Evolutionary conservation across 73 alveolate species (phyloP).

Genomic region (Tetrahymena thermophila): DNA sequence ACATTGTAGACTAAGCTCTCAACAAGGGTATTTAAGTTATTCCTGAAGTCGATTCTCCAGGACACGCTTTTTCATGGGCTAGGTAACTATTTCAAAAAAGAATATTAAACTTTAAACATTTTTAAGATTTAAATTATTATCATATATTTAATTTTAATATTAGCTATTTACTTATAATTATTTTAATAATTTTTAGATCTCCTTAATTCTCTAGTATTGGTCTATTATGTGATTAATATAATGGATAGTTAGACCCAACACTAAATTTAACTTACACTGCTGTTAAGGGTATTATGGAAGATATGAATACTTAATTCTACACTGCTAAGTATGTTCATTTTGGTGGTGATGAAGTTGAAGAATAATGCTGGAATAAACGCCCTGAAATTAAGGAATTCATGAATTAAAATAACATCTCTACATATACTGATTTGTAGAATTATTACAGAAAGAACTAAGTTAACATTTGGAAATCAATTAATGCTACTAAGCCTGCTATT

Average conservation of each 20-base stretch:
- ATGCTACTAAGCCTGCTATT: slow-evolving; percentile 11
- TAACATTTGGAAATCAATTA: neutral
- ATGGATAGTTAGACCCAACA: slow-evolving; percentile 33
- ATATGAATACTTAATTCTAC: slow-evolving; percentile 5
- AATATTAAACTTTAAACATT: too few species aligned
- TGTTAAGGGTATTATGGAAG: slow-evolving; percentile 6
- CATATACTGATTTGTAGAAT: slow-evolving; percentile 10
- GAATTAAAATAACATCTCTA: slow-evolving; percentile 1
- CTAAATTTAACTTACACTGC: slow-evolving; percentile 12
- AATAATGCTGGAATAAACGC: slow-evolving; percentile 8
- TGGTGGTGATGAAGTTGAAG: slow-evolving; percentile 39
- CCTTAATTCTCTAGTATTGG: neutral
- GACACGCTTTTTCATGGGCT: slow-evolving; percentile 53
- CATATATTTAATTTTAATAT: too few species aligned
- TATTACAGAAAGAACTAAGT: slow-evolving; percentile 6
- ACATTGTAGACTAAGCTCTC: slow-evolving; percentile 58
- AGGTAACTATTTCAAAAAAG: slow-evolving; percentile 3
- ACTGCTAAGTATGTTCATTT: slow-evolving; percentile 13
- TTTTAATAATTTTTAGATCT: too few species aligned
- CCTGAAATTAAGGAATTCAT: slow-evolving; percentile 9
- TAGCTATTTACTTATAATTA: too few species aligned
- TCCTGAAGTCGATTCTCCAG: slow-evolving; percentile 86
- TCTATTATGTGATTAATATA: neutral
- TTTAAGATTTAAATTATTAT: too few species aligned
- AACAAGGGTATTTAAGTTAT: slow-evolving; percentile 59